phyloP scores from a whole-genome alignment of 2,329 filamentous ascomycete genomes.

The Lojkania enalia region DNA sequence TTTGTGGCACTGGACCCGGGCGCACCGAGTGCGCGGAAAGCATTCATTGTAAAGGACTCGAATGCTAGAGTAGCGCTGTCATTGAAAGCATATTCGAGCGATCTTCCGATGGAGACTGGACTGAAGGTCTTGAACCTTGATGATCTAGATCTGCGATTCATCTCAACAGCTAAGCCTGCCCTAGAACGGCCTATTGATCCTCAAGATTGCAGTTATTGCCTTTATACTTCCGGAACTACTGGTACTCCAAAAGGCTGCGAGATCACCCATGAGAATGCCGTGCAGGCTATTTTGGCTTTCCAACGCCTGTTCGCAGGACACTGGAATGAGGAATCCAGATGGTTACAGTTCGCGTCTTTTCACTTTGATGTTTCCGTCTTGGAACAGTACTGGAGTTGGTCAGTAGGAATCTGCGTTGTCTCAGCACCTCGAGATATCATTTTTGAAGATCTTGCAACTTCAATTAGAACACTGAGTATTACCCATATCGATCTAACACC shows the following conservation, averaged over 20 bases:
- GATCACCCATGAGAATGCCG: slow-evolving; percentile 83
- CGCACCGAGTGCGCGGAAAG: slow-evolving; percentile 71
- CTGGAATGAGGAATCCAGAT: slow-evolving; percentile 74
- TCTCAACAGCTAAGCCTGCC: slow-evolving; percentile 41
- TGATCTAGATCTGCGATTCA: slow-evolving; percentile 36
- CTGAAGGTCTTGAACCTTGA: slow-evolving; percentile 54
- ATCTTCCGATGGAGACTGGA: slow-evolving; percentile 38
- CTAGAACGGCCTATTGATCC: slow-evolving; percentile 38
- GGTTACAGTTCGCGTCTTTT: slow-evolving; percentile 91
- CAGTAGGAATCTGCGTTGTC: slow-evolving; percentile 81
- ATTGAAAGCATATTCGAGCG: slow-evolving; percentile 49
- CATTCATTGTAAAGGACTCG: slow-evolving; percentile 78
- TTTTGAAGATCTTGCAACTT: slow-evolving; percentile 76
- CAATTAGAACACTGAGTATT: slow-evolving; percentile 72
- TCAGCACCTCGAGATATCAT: slow-evolving; percentile 82
- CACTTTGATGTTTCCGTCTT: slow-evolving; percentile 94
- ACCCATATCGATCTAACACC: slow-evolving; percentile 93
- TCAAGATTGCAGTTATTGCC: slow-evolving; percentile 72
- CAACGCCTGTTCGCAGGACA: slow-evolving; percentile 74
- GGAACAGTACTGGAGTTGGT: slow-evolving; percentile 96
- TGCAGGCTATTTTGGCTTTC: slow-evolving; percentile 89
- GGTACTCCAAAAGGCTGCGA: slow-evolving; percentile 86
- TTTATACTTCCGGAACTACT: slow-evolving; percentile 87
- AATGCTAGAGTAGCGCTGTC: slow-evolving; percentile 65
- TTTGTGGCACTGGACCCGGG: slow-evolving; percentile 80